These are phyloP conservation scores for Metschnikowia baotianmanensis DNA, from an alignment of 805 yeast species.

Conservation along the genomic window DNA sequence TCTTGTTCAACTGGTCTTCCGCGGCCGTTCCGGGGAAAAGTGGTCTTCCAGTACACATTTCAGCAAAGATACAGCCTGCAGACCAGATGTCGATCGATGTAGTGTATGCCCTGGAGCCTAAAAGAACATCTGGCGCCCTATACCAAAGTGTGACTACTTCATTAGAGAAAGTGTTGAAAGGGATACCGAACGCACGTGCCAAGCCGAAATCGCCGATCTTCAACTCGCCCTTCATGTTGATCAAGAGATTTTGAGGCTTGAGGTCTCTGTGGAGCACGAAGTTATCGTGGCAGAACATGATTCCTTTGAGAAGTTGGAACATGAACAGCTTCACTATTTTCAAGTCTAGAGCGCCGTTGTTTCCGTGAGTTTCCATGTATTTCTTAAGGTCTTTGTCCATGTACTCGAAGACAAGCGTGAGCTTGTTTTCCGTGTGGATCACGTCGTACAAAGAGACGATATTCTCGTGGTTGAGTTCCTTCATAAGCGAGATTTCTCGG, in stretches of 20 bases:
- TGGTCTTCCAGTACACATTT: constrained; percentile 98
- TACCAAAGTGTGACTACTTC: constrained; percentile 99
- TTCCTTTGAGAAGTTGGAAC: constrained; percentile 90
- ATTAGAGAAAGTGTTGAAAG: constrained; percentile 94
- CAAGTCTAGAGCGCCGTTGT: constrained; percentile 69
- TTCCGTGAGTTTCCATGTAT: constrained; percentile 88
- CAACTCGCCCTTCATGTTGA: constrained; percentile 84
- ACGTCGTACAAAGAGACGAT: constrained; percentile 92
- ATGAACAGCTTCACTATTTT: constrained; percentile 82
- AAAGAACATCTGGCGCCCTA: constrained; percentile 93
- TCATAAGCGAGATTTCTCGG: constrained; percentile 92
- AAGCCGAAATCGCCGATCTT: constrained; percentile 96
- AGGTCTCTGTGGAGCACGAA: constrained; percentile 82
- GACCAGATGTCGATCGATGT: constrained; percentile 99
- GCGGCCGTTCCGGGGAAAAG: constrained; percentile 94
- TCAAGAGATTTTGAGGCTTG: constrained; percentile 92
- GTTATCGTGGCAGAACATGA: constrained; percentile 82
- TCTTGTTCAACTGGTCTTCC: constrained; percentile 90
- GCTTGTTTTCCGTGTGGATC: constrained; percentile 93
- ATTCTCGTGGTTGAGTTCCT: constrained; percentile 90
- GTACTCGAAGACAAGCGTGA: constrained; percentile 89
- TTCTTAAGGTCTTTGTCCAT: constrained; percentile 92
- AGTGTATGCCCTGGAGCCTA: constrained; percentile 93
- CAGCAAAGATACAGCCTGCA: constrained; percentile 96
- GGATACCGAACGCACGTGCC: constrained; percentile 97